Evolutionary conservation across 1,139 yeast species (phyloP).

Genomic region (Candida sojae): DNA sequence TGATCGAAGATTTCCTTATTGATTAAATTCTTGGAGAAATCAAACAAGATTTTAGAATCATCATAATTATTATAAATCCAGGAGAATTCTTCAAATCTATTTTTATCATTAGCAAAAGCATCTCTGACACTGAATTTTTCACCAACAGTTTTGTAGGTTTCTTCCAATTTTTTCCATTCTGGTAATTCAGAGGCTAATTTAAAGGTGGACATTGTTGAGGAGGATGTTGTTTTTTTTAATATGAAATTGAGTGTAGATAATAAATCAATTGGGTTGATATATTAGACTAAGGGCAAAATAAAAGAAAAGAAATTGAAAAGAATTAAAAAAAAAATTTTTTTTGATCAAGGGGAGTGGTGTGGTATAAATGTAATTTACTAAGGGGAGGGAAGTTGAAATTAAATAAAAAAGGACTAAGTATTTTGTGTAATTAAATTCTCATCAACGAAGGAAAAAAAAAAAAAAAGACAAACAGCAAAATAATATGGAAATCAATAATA

Average conservation of each 20-base stretch:
- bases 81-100: slow-evolving; percentile 75
- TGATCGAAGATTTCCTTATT: slow-evolving; percentile 75
- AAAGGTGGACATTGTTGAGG: slow-evolving; percentile 39
- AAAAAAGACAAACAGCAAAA: background rate
- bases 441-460: background rate
- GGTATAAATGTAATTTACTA: background rate
- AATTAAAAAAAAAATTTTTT: background rate
- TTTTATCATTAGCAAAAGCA: slow-evolving; percentile 72
- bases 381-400: background rate
- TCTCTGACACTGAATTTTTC: slow-evolving; percentile 71
- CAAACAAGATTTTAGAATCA: slow-evolving; percentile 86
- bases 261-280: slow-evolving; percentile 7
- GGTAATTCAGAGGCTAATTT: slow-evolving; percentile 74
- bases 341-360: background rate
- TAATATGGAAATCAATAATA: too few species aligned
- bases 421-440: too few species aligned
- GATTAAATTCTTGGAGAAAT: slow-evolving; percentile 90
- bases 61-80: slow-evolving; percentile 80
- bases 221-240: background rate
- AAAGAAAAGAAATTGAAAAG: background rate
- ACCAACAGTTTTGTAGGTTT: slow-evolving; percentile 65
- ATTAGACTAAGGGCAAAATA: slow-evolving; percentile 6
- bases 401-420: background rate
- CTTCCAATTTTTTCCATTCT: slow-evolving; percentile 81
- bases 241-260: background rate